phyloP scores from a whole-genome alignment of 257 asterid species.

The Penstemon eatonii region DNA sequence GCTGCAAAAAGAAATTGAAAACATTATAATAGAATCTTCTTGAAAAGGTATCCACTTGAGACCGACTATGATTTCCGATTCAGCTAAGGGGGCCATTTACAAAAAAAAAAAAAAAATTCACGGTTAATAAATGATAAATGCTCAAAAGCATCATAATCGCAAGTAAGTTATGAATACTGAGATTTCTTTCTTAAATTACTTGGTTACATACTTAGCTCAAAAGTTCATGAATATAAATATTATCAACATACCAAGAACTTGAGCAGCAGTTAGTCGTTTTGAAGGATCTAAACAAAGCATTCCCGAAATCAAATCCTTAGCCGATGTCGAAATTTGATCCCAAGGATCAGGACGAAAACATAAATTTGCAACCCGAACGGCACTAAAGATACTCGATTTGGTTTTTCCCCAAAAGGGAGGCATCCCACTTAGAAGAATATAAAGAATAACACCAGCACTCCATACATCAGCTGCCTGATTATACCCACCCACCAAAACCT shows the following conservation, averaged over 20 bases:
- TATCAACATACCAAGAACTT: conserved; percentile 57
- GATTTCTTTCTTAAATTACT: too few species aligned
- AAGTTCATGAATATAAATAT: too few species aligned
- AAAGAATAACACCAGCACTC: conserved; percentile 86
- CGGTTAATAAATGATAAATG: too few species aligned
- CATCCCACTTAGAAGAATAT: conserved; percentile 76
- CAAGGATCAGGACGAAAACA: conserved; percentile 62
- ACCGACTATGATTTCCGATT: too few species aligned
- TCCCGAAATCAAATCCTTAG: conserved; percentile 61
- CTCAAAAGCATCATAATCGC: too few species aligned
- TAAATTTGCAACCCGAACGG: conserved; percentile 70
- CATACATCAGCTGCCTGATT: conserved; percentile 84
- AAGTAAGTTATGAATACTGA: too few species aligned
- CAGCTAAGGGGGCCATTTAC: too few species aligned
- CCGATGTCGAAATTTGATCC: conserved; percentile 57
- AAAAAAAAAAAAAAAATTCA: too few species aligned
- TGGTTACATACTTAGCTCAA: too few species aligned
- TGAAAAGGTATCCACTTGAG: neutral
- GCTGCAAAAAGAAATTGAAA: conserved; percentile 34
- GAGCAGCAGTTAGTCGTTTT: conserved; percentile 64
- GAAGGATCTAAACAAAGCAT: conserved; percentile 71
- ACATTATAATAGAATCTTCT: neutral
- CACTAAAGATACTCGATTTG: conserved; percentile 66
- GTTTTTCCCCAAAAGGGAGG: conserved; percentile 88
- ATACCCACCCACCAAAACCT: conserved; percentile 72